phyloP scores from a whole-genome alignment of 208 protist genomes.

The Spironucleus salmonicida region DNA sequence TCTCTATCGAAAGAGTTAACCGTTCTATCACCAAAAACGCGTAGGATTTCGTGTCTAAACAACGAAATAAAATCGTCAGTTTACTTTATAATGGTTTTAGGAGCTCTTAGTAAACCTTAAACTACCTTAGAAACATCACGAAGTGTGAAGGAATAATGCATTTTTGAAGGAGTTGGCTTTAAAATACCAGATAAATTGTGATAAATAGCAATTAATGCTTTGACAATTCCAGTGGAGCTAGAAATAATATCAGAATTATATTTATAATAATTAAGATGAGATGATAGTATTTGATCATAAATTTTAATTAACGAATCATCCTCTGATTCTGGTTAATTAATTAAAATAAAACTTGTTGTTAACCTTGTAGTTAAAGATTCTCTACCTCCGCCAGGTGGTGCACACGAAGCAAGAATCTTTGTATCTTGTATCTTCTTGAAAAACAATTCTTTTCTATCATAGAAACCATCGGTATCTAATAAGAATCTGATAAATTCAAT shows the following conservation, averaged over 20 bases:
- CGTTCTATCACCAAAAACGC: constrained; percentile 13
- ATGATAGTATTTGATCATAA: constrained; percentile 66
- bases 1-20: not conserved
- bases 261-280: constrained; percentile 67
- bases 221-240: constrained; percentile 51
- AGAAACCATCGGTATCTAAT: constrained; percentile 70
- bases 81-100: not conserved
- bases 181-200: constrained; percentile 44
- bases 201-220: constrained; percentile 69
- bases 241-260: constrained; percentile 43
- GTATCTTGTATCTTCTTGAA: constrained; percentile 25
- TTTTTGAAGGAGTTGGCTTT: constrained; percentile 59
- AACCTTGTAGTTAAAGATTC: constrained; percentile 65
- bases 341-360: constrained; percentile 63
- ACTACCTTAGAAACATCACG: constrained; percentile 85
- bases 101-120: constrained; percentile 58
- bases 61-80: constrained; percentile 53
- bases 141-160: constrained; percentile 94
- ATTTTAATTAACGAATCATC: constrained; percentile 75
- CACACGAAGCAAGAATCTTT: constrained; percentile 64
- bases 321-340: constrained; percentile 70
- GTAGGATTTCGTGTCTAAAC: constrained; percentile 30
- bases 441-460: constrained; percentile 13
- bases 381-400: constrained; percentile 74
- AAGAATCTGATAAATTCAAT: constrained; percentile 87